Conservation (phyloP, 2,329 filamentous ascomycete species). For the Aspergillus novoparasiticus region DNA sequence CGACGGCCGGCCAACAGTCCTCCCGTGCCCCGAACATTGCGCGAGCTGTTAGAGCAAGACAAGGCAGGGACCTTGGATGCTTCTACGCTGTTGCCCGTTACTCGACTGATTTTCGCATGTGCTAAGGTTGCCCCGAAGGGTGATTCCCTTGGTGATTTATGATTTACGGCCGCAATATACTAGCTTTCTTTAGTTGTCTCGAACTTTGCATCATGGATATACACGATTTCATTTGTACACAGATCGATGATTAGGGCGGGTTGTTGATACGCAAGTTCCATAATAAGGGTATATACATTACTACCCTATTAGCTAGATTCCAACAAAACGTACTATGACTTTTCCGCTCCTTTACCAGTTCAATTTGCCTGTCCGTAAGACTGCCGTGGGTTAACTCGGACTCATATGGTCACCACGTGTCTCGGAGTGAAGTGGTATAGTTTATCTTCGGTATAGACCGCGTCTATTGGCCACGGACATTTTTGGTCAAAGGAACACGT, state of each 20-base stretch:
- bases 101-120: conserved; percentile 18
- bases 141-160: neutral
- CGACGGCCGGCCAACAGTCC: neutral
- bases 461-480: neutral
- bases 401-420: neutral
- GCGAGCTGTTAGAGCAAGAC: conserved; percentile 10
- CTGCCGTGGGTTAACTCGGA: neutral
- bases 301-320: neutral
- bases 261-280: neutral
- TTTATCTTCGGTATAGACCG: neutral
- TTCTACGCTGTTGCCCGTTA: conserved; percentile 15
- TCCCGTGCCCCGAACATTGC: conserved; percentile 11
- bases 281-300: neutral
- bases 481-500: neutral
- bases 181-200: neutral
- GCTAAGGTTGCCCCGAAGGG: conserved; percentile 8
- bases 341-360: neutral
- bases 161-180: neutral
- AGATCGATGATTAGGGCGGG: neutral
- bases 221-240: neutral
- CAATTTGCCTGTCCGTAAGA: neutral
- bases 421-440: neutral
- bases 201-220: neutral
- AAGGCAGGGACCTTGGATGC: conserved; percentile 10
- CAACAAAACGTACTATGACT: neutral